Evolutionary conservation across 805 yeast genomes (phyloP).

Genomic region (Yamadazyma sp.): DNA sequence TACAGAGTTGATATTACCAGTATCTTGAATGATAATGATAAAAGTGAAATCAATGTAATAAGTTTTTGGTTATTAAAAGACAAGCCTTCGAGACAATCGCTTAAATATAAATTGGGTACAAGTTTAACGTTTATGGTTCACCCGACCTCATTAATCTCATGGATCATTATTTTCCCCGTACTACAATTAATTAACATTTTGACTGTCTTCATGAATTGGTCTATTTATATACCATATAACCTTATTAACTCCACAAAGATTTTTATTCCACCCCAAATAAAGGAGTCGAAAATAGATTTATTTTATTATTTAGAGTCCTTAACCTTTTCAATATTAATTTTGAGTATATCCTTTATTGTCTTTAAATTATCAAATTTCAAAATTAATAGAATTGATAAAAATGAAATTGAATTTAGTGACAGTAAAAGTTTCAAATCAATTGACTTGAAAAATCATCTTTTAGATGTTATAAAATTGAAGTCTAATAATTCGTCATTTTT

Average conservation of each 20-base stretch:
- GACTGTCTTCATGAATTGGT: slow-evolving; percentile 21
- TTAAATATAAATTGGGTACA: slow-evolving; percentile 27
- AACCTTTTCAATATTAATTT: slow-evolving; percentile 47
- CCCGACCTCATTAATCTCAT: slow-evolving; percentile 35
- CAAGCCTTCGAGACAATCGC: slow-evolving; percentile 15
- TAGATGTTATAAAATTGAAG: slow-evolving; percentile 61
- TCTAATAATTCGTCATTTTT: slow-evolving; percentile 64
- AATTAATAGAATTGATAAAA: slow-evolving; percentile 5
- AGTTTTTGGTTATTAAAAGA: slow-evolving; percentile 9
- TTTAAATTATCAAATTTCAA: slow-evolving; percentile 18
- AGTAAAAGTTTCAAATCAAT: slow-evolving; percentile 27
- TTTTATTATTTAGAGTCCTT: slow-evolving; percentile 56
- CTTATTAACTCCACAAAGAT: slow-evolving; percentile 6
- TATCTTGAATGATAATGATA: slow-evolving; percentile 23
- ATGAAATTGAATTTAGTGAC: slow-evolving; percentile 15
- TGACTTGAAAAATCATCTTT: slow-evolving; percentile 41
- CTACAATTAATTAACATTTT: slow-evolving; percentile 15
- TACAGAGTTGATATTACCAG: slow-evolving; percentile 62
- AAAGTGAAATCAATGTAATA: slow-evolving; percentile 6
- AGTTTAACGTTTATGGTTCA: slow-evolving; percentile 20
- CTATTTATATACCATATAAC: slow-evolving; percentile 17
- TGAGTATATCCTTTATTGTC: slow-evolving; percentile 34
- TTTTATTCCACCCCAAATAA: neutral
- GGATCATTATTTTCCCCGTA: slow-evolving; percentile 24
- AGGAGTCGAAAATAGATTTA: slow-evolving; percentile 19